A percentile compares a stretch with the other conserved stretches of the same genome.
phyloP scores from a whole-genome alignment of 306 rosid species.

The Clitoria ternatea region DNA sequence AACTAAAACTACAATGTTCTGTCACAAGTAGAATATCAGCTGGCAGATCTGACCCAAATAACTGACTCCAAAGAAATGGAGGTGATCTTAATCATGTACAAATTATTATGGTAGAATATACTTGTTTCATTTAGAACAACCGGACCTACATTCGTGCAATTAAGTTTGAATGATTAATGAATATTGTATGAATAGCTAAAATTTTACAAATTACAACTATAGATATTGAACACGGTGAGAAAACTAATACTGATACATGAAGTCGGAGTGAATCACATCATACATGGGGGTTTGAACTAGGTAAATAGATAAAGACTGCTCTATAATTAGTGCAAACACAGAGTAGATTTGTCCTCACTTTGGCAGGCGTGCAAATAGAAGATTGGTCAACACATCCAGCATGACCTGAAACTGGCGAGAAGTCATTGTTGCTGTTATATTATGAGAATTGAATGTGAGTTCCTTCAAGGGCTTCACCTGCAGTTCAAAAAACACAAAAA shows the following conservation, averaged over 20 bases:
- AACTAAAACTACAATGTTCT: constrained; percentile 11
- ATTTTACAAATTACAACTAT: no score
- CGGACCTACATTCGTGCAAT: not conserved
- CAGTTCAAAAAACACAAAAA: not conserved
- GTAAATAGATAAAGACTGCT: not conserved
- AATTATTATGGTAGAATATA: not conserved
- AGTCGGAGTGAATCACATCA: constrained; percentile 8
- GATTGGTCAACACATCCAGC: constrained; percentile 90
- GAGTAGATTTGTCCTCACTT: constrained; percentile 54
- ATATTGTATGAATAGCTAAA: not conserved
- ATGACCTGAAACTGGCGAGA: constrained; percentile 98
- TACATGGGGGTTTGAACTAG: not conserved
- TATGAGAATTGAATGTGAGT: constrained; percentile 78
- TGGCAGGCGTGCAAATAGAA: constrained; percentile 88
- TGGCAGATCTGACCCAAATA: not conserved
- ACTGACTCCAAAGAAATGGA: no score
- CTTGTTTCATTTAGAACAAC: not conserved
- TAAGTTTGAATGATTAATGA: constrained; percentile 6
- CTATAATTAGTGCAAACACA: constrained; percentile 1
- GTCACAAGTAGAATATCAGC: not conserved
- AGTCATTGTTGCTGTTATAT: constrained; percentile 96
- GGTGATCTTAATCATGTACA: not conserved
- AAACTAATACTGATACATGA: not conserved
- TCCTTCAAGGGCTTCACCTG: constrained; percentile 98
- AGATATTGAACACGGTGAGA: constrained; percentile 16